Base-by-base conservation (phyloP, 768 basidiomycete genomes). In the Russula sp. region DNA sequence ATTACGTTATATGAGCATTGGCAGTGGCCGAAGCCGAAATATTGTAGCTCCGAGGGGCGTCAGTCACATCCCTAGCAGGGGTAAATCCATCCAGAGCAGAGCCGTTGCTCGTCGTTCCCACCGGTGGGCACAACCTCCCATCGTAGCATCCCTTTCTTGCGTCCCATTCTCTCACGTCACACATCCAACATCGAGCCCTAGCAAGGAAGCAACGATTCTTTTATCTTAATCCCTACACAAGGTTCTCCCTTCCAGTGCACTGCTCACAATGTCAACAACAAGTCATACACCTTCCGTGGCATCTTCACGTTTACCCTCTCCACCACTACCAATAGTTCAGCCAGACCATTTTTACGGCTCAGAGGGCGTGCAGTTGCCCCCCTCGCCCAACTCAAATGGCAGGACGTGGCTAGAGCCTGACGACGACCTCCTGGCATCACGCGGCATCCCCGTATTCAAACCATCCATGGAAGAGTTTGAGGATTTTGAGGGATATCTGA, bases 391-490 rank as follows among this genome's bases (percentile, higher is more conserved):
- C 64, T 86, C 85, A 2, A 81, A 84, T 65, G 83, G 82, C 34
- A 80, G 80, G 65, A 77, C 79, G 42, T 89, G 85, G 84, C 77
- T 91, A 39, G 82, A 85, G 67, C 91, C 91, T n/a, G 79, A 79
- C 34, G 89, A 91, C 70, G 91, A 93, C 77, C 89, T 85, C 31
- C 71, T 85, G 34, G 90, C 91, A 0, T 83, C 86, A 69, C 88
- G 90, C 54, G 97, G 96, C 42, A 96, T 98, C 51, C 97, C 96
- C 6, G 94, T 99, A 11, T 99, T 99, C 81, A 89, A 85, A 72
- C 97, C 97, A 9, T 85, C 89, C 2, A 88, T 95, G 84, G 87
- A 88, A 55, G 93, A 98, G 69, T 97, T 97, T 69, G 73, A 79
- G 65, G 91, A 94, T 75, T 98, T 98, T 73, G 96, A 99, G 71